Conservation (phyloP, 345 rosid species). For the Populus nigra region DNA sequence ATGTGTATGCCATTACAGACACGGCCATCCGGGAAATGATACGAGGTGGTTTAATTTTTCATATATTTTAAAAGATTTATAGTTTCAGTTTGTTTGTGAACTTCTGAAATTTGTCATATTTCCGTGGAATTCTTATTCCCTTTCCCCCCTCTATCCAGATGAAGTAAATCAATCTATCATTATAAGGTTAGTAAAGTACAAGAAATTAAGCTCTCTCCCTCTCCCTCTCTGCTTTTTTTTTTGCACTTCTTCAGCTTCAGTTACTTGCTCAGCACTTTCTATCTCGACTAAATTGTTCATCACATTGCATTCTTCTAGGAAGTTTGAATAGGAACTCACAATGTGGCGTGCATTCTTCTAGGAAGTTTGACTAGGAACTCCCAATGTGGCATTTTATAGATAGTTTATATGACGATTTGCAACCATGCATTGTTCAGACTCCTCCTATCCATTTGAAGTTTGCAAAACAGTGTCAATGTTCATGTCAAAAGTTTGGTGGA, state of each 20-base stretch:
- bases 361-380: background rate
- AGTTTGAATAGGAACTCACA: background rate
- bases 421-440: background rate
- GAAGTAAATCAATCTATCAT: constrained; percentile 99
- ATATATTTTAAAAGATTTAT: constrained; percentile 4
- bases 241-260: constrained; percentile 1
- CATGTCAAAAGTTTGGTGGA: background rate
- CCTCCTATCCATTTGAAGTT: background rate
- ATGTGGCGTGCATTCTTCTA: background rate
- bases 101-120: background rate
- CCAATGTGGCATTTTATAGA: background rate
- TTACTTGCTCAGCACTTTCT: background rate
- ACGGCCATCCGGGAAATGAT: constrained; percentile 97
- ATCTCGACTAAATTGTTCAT: background rate
- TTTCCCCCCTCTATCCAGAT: constrained; percentile 52
- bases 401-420: background rate
- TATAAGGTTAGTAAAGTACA: constrained; percentile 67
- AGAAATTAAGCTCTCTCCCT: background rate
- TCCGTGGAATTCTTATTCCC: constrained; percentile 27
- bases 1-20: constrained; percentile 95
- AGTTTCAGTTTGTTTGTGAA: background rate
- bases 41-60: constrained; percentile 56
- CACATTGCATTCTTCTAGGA: background rate
- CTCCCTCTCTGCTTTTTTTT: background rate
- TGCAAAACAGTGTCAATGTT: background rate